Conservation (phyloP, 2,329 filamentous ascomycete genomes). For the Colletotrichum kahawae region DNA sequence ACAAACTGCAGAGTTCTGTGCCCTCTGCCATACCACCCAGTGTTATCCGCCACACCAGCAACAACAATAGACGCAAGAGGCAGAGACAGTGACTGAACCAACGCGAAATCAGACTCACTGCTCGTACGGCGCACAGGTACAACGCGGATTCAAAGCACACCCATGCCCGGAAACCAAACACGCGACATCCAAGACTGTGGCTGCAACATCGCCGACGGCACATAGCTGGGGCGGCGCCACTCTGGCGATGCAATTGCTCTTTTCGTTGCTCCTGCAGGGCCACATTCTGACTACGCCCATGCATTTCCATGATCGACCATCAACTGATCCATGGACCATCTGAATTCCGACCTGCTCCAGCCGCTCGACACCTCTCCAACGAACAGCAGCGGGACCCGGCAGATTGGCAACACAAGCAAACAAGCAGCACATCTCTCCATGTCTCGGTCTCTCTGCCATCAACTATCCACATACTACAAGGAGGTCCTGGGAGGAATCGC, state of each 20-base stretch:
- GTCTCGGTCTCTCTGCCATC: not conserved
- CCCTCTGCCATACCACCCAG: not conserved
- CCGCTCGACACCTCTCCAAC: constrained; percentile 1
- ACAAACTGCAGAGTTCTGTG: not conserved
- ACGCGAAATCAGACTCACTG: not conserved
- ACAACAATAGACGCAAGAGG: not conserved
- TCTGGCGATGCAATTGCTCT: not conserved
- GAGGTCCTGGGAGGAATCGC: not conserved
- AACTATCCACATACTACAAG: not conserved
- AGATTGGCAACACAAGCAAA: constrained; percentile 6
- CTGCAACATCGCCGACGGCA: not conserved
- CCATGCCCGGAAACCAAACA: not conserved
- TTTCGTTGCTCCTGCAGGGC: not conserved
- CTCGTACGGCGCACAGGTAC: not conserved
- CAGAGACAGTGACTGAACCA: not conserved
- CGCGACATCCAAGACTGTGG: not conserved
- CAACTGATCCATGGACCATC: not conserved
- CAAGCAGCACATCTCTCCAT: not conserved
- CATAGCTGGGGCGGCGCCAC: not conserved
- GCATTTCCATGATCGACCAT: not conserved
- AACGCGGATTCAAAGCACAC: not conserved
- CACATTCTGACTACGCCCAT: not conserved
- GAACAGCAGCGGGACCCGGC: constrained; percentile 1
- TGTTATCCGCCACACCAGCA: not conserved
- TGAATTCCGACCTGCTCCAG: not conserved